These are phyloP conservation scores for Goffeauzyma gilvescens DNA, from an alignment of 768 basidiomycete species.

Conservation along the genomic window DNA sequence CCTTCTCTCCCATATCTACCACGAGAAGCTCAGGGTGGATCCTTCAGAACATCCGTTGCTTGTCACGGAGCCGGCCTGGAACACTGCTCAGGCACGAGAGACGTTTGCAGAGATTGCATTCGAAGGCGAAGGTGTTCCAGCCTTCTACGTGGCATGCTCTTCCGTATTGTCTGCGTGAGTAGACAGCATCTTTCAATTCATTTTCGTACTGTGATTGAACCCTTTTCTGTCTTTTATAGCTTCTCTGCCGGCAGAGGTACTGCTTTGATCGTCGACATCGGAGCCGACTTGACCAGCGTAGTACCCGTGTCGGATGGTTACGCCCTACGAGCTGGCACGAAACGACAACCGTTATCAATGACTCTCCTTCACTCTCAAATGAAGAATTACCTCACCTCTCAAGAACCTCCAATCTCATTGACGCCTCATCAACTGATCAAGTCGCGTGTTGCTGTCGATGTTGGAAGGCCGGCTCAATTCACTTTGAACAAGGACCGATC, in stretches of 20 bases:
- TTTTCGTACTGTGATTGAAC: not conserved
- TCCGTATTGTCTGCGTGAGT: constrained; percentile 79
- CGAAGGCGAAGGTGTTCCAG: constrained; percentile 83
- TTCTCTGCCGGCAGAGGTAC: constrained; percentile 95
- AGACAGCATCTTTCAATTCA: not conserved
- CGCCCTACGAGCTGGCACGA: constrained; percentile 81
- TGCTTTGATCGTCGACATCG: constrained; percentile 88
- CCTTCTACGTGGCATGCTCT: constrained; percentile 89
- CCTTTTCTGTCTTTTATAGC: constrained; percentile 35
- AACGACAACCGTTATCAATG: constrained; percentile 34
- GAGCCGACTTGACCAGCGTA: constrained; percentile 70
- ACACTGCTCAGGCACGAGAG: constrained; percentile 76
- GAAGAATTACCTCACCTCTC: constrained; percentile 43
- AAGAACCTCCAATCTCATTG: constrained; percentile 40
- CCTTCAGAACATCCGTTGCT: constrained; percentile 76
- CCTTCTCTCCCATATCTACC: constrained; percentile 30
- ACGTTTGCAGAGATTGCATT: constrained; percentile 82
- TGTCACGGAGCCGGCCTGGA: constrained; percentile 92
- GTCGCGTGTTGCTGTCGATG: constrained; percentile 51
- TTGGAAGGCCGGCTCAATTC: constrained; percentile 46
- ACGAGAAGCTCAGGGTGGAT: constrained; percentile 55
- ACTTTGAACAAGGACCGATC: constrained; percentile 56
- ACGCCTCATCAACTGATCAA: constrained; percentile 74
- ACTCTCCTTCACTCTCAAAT: constrained; percentile 55
- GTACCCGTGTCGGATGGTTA: constrained; percentile 95